Base-by-base conservation (phyloP, 2,329 filamentous ascomycete genomes). In the Monosporascus cannonballus region DNA sequence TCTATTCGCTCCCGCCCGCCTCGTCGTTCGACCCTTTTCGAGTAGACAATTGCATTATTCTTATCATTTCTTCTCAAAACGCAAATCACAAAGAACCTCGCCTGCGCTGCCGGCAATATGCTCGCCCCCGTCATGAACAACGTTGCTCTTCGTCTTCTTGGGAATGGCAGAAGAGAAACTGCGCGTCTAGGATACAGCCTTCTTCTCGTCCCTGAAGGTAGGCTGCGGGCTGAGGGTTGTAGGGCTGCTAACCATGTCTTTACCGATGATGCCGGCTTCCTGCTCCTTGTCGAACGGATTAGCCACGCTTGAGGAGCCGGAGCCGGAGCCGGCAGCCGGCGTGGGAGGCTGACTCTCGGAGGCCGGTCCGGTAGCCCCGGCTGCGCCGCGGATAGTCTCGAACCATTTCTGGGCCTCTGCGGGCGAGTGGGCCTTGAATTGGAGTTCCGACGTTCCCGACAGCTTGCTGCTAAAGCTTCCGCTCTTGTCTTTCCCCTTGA, bases 401-500 rank as follows among this genome's bases (percentile, higher is more conserved):
- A 85, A 91, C 93, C 93, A 97, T 69, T 90, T 88, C 70, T 87
- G 77, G 0, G 93, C 91, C 58, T 96, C 90, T 27, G 80, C 77
- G 2, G 89, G 70, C 1, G 88, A 90, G 70, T 91, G 87, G 0
- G 92, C 91, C 74, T 95, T 95, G 83, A 96, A 96, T 30, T 80
- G 75, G 38, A 95, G 78, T 71, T 97, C 93, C 41, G 90, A 85
- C 25, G 74, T 83, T 59, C 92, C 89, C 47, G 87, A 83, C 59
- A 96, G 81, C 67, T 90, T 93, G 74, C 86, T 87, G 64, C 86
- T 85, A 58, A 96, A 73, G 58, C 87, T 88, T 67, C 89, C 88
- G 64, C 86, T 87, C 52, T 86, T 83, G 68, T 99, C 92, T 72
- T 97, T 97, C 70, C 94, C 94, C 76, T 96, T 96, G 70, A 99